Conservation (phyloP, 768 basidiomycete species). For the Scleroderma bovista region DNA sequence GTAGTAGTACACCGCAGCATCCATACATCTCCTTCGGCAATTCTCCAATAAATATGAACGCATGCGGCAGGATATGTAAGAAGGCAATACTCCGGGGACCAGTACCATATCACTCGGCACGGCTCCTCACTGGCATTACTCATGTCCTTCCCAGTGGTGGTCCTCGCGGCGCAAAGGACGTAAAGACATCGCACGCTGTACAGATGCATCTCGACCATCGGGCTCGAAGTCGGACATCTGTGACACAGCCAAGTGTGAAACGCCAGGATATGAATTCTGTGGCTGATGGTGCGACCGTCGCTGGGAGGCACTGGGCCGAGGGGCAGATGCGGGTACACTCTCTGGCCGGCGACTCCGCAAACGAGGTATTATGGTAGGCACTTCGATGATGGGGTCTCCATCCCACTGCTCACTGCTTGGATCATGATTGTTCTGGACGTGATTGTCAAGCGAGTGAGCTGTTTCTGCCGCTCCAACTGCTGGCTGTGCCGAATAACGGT, state of each 20-base stretch:
- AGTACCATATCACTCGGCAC: no score
- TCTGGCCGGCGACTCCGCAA: conserved; percentile 5
- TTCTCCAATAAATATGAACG: no score
- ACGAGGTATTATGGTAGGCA: conserved; percentile 5
- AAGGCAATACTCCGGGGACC: no score
- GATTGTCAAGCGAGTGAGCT: not conserved
- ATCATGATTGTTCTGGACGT: not conserved
- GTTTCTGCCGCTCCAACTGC: not conserved
- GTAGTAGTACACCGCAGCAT: no score
- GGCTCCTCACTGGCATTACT: no score
- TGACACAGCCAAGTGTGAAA: conserved; percentile 5
- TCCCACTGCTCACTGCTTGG: conserved; percentile 20
- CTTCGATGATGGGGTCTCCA: conserved; percentile 11
- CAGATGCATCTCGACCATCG: not conserved
- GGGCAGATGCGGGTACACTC: conserved; percentile 6
- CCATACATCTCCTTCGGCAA: no score
- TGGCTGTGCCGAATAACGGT: conserved; percentile 13
- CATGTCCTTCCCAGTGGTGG: not conserved
- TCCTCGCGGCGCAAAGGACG: conserved; percentile 23
- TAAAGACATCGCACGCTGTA: conserved; percentile 10
- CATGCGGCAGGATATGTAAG: no score
- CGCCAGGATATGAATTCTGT: not conserved
- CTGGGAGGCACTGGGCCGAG: conserved; percentile 6
- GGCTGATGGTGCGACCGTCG: not conserved
- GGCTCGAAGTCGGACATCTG: not conserved